A percentile compares a stretch with the other conserved stretches of the same genome.
phyloP scores from a whole-genome alignment of 2,329 filamentous ascomycete species.

The Cordyceps militaris region DNA sequence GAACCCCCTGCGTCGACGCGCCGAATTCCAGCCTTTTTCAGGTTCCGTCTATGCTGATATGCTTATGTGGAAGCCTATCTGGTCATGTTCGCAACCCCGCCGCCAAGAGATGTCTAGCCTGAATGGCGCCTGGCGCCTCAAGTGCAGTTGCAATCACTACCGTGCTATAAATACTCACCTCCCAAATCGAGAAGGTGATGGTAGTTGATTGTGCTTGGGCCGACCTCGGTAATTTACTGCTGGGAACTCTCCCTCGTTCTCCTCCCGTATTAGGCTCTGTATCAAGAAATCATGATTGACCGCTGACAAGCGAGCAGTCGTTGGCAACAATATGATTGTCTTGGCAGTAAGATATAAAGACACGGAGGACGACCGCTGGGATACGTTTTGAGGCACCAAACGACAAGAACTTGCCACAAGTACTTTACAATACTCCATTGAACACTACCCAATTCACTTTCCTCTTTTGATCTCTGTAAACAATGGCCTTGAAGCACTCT shows the following conservation, averaged over 20 bases:
- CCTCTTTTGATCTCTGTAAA: neutral
- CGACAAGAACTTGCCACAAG: neutral
- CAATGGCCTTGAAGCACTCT: conserved; percentile 2
- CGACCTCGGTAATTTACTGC: neutral
- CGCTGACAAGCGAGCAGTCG: too few relatives aligned
- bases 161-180: neutral
- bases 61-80: neutral
- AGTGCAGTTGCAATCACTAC: neutral
- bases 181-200: conserved; percentile 1
- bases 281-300: neutral
- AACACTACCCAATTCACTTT: neutral
- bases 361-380: neutral
- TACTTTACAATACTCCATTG: neutral
- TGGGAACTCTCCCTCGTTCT: too few relatives aligned
- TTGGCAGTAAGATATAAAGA: conserved; percentile 5
- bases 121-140: neutral
- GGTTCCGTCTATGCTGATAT: neutral
- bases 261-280: too few relatives aligned
- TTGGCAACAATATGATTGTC: neutral
- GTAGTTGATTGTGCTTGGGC: neutral
- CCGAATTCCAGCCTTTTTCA: neutral
- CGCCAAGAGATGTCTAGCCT: neutral
- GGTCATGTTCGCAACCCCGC: neutral
- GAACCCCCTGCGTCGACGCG: too few relatives aligned
- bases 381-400: neutral